Evolutionary conservation across 2,329 filamentous ascomycete species (phyloP).

Genomic region (Fusarium sp.): DNA sequence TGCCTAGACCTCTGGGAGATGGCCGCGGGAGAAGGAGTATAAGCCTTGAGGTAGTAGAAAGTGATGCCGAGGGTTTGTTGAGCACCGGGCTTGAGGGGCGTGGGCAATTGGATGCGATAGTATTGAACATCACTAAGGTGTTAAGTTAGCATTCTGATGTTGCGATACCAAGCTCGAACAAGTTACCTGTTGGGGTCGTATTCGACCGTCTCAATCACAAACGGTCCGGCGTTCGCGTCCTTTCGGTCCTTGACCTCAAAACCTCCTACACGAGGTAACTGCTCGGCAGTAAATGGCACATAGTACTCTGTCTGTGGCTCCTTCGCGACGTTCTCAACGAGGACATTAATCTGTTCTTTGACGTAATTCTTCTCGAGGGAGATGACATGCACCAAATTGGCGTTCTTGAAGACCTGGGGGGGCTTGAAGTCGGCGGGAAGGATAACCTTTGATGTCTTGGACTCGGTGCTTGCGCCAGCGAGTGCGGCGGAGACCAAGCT

Average conservation of each 20-base stretch:
- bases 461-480: constrained; percentile 53
- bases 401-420: constrained; percentile 92
- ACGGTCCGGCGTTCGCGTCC: constrained; percentile 73
- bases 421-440: constrained; percentile 80
- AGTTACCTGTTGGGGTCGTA: constrained; percentile 69
- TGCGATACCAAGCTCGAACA: constrained; percentile 1
- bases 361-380: constrained; percentile 94
- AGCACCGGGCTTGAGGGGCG: constrained; percentile 78
- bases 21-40: constrained; percentile 81
- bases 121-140: constrained; percentile 76
- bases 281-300: constrained; percentile 82
- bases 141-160: constrained; percentile 28
- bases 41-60: constrained; percentile 83
- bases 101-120: constrained; percentile 84
- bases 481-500: constrained; percentile 66
- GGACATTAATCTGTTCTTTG: constrained; percentile 91
- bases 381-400: constrained; percentile 88
- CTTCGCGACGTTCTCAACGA: constrained; percentile 87
- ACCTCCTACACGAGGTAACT: constrained; percentile 82
- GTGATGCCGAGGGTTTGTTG: constrained; percentile 90
- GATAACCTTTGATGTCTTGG: constrained; percentile 68
- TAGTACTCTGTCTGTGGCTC: constrained; percentile 90
- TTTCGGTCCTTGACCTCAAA: constrained; percentile 96
- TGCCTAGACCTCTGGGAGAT: constrained; percentile 90
- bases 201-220: constrained; percentile 76